Evolutionary conservation across 2,329 filamentous ascomycete genomes (phyloP), one percentile per base, ranked within the genome.

Genomic region (Atkinsonella hypoxylon): DNA sequence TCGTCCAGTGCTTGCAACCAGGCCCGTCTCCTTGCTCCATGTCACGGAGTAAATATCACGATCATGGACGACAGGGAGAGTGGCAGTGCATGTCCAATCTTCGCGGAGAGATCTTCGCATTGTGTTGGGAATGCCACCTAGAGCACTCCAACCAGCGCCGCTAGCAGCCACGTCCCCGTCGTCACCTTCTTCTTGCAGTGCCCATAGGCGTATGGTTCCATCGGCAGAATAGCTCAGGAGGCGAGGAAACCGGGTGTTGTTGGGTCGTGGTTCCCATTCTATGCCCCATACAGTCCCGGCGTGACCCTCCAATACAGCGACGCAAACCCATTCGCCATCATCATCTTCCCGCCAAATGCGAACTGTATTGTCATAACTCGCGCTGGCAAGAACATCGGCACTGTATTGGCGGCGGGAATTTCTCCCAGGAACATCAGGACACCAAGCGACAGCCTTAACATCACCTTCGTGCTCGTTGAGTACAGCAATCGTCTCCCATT

Each of bases 401-500:
- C 75, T 73, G 57, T 79, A 81, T 48, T 71, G 67, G 41, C 74
- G 66, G 12, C 65, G 62, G 17, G 65, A 59, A 51, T 68, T 70
- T 22, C 76, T 68, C 22, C 72, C 74, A 11, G 73, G 71, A 20
- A 76, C 78, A 49, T 83, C 81, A 0, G 89, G 89, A 64, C 93
- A 90, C 93, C 93, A 98, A 2, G 83, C 81, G 1, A 98, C 87
- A 56, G 83, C 88, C 67, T 98, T 98, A 57, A 98, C 90, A 68
- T 98, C 93, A 20, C 87, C 90, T 45, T 90, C 86, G 65, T 98
- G 93, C 69, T 97, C 93, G 67, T 87, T 89, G 61, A 97, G 76
- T 49, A 97, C 91, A 0, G 91, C 93, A 15, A 97, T 83, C 1
- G 93, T 97, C 75, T 98, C 93, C 73, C 90, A 97, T 64, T 97